phyloP scores from a whole-genome alignment of 768 basidiomycete species.

The Neoboletus brunneissimus region DNA sequence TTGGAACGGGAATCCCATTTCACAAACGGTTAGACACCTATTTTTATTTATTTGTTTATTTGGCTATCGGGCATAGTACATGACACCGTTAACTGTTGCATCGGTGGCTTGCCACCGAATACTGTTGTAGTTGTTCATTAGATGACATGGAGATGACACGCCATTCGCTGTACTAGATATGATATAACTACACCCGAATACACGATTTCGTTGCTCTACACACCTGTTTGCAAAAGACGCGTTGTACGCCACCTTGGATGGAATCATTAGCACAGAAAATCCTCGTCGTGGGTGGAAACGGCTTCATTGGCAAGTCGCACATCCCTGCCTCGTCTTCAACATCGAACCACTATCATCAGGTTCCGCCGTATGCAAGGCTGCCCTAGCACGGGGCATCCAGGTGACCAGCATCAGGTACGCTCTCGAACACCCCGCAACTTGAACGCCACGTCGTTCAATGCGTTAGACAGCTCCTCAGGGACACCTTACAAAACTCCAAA shows the following conservation, averaged over 20 bases:
- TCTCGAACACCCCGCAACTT: background rate
- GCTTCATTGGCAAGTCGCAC: conserved; percentile 75
- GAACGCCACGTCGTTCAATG: background rate
- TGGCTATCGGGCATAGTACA: conserved; percentile 18
- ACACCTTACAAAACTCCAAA: conserved; percentile 82
- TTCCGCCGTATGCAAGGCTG: conserved; percentile 89
- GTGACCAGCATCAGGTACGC: conserved; percentile 86
- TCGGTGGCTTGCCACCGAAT: conserved; percentile 13
- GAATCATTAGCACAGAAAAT: conserved; percentile 51
- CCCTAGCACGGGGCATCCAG: conserved; percentile 76
- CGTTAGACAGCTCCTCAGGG: conserved; percentile 72
- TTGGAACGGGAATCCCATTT: background rate
- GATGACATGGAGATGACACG: background rate
- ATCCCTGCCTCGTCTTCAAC: background rate
- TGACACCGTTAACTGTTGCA: background rate
- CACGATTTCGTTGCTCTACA: background rate
- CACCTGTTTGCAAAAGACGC: background rate
- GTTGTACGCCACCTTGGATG: conserved; percentile 11
- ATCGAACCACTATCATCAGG: conserved; percentile 47
- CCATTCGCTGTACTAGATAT: background rate
- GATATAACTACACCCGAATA: background rate
- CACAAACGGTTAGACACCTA: conserved; percentile 10
- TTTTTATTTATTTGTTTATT: background rate
- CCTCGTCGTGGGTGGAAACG: conserved; percentile 98
- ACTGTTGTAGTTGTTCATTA: conserved; percentile 6